phyloP scores from a whole-genome alignment of 495 filamentous ascomycete genomes.

The Penicillium alfredii region DNA sequence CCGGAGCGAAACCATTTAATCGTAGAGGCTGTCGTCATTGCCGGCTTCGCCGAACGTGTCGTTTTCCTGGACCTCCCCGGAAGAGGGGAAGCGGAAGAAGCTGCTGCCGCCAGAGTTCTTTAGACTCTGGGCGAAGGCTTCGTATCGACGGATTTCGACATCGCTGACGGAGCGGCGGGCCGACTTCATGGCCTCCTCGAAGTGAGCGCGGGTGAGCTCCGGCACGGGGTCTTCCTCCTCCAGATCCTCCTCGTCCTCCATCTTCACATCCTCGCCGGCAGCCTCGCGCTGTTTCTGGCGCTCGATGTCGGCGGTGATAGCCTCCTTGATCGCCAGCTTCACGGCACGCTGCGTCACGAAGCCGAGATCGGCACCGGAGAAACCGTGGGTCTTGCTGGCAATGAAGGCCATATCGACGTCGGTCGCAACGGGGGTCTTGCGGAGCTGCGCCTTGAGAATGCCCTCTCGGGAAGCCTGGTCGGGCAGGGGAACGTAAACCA shows the following conservation, averaged over 20 bases:
- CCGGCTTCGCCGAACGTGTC: constrained; percentile 75
- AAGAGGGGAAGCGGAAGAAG: constrained; percentile 94
- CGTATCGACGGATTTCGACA: constrained; percentile 94
- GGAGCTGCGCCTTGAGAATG: constrained; percentile 93
- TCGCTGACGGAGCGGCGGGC: constrained; percentile 91
- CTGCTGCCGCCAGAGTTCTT: constrained; percentile 92
- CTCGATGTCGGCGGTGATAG: constrained; percentile 86
- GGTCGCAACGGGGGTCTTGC: constrained; percentile 87
- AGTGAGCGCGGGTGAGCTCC: constrained; percentile 90
- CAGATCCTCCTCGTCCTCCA: constrained; percentile 67
- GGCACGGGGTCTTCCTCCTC: constrained; percentile 93
- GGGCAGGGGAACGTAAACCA: constrained; percentile 95
- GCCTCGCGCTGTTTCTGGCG: constrained; percentile 81
- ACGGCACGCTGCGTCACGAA: constrained; percentile 98
- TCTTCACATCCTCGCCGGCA: constrained; percentile 69
- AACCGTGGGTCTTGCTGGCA: constrained; percentile 94
- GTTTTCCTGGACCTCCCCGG: constrained; percentile 53
- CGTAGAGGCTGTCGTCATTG: constrained; percentile 84
- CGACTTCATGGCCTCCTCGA: constrained; percentile 95
- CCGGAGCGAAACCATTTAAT: constrained; percentile 37
- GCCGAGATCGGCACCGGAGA: constrained; percentile 98
- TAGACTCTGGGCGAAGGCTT: constrained; percentile 97
- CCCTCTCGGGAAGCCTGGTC: constrained; percentile 79
- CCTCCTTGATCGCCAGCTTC: constrained; percentile 98
- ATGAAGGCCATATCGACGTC: constrained; percentile 91